phyloP scores from a whole-genome alignment of 495 filamentous ascomycete species.

The Xylaria scruposa region DNA sequence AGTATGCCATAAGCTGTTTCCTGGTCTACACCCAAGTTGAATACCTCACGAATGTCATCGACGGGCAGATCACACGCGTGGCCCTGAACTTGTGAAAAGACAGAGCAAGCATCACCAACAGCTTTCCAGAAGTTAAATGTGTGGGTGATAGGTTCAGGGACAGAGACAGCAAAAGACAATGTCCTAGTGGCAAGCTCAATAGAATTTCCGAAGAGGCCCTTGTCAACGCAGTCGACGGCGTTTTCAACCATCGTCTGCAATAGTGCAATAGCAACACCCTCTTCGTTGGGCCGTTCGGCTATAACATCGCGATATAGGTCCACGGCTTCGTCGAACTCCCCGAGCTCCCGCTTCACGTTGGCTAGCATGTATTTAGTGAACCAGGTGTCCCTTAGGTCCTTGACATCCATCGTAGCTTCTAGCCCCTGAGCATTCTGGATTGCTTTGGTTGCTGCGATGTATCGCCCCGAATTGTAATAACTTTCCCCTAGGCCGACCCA shows the following conservation, averaged over 20 bases:
- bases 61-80: conserved; percentile 65
- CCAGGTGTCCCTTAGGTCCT: conserved; percentile 71
- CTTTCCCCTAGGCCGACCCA: conserved; percentile 97
- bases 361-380: conserved; percentile 97
- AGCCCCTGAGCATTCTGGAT: conserved; percentile 80
- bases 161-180: conserved; percentile 46
- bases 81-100: conserved; percentile 79
- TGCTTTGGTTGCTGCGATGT: conserved; percentile 90
- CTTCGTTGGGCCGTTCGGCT: conserved; percentile 68
- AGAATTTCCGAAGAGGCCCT: conserved; percentile 83
- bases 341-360: conserved; percentile 89
- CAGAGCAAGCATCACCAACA: conserved; percentile 83
- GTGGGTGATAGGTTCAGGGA: conserved; percentile 51
- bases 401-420: conserved; percentile 58
- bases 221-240: conserved; percentile 76
- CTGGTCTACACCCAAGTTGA: conserved; percentile 57
- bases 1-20: conserved; percentile 65
- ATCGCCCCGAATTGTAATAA: conserved; percentile 91
- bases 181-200: conserved; percentile 68
- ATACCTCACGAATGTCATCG: conserved; percentile 58
- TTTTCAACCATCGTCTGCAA: conserved; percentile 86
- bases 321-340: conserved; percentile 85
- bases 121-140: conserved; percentile 97
- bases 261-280: conserved; percentile 84
- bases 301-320: conserved; percentile 76